Conservation (phyloP, 345 rosid genomes). For the Boechera retrofracta region DNA sequence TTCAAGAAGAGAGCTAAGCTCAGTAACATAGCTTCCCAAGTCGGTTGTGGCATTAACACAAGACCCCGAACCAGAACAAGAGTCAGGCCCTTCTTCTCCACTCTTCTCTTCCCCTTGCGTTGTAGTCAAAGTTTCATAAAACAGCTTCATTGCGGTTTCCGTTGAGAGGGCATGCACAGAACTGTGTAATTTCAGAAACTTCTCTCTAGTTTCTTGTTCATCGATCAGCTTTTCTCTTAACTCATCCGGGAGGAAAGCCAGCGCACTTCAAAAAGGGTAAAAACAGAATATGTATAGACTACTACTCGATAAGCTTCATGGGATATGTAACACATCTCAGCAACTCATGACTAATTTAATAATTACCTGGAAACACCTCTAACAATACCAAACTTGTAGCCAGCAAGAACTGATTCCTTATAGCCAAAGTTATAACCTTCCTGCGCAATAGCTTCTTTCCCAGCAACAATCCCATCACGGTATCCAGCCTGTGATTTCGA, state of each 20-base stretch:
- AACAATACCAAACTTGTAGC: slow-evolving; percentile 75
- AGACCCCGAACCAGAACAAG: slow-evolving; percentile 36
- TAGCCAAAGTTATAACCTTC: slow-evolving; percentile 83
- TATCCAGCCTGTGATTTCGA: slow-evolving; percentile 63
- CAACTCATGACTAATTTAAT: not conserved
- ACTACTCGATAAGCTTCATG: slow-evolving; percentile 10
- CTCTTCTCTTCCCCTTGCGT: slow-evolving; percentile 46
- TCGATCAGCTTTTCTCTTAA: slow-evolving; percentile 58
- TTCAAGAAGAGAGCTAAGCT: slow-evolving; percentile 62
- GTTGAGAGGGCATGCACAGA: slow-evolving; percentile 59
- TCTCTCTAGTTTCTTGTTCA: slow-evolving; percentile 54
- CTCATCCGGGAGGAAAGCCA: slow-evolving; percentile 63
- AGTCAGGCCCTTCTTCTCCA: slow-evolving; percentile 34
- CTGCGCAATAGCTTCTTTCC: slow-evolving; percentile 77
- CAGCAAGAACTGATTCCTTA: slow-evolving; percentile 63
- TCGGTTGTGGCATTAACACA: slow-evolving; percentile 3
- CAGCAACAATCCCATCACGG: slow-evolving; percentile 79
- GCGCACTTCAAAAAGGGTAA: slow-evolving; percentile 48
- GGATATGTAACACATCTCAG: not conserved
- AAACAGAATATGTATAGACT: not conserved
- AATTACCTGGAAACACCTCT: slow-evolving; percentile 80
- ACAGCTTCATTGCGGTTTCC: slow-evolving; percentile 56
- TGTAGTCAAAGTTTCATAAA: slow-evolving; percentile 47
- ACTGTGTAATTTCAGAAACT: slow-evolving; percentile 52
- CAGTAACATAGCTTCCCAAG: slow-evolving; percentile 48